Evolutionary conservation across 768 basidiomycete genomes (phyloP), one percentile per base, ranked within the genome.

Genomic region (Suillus subaureus): DNA sequence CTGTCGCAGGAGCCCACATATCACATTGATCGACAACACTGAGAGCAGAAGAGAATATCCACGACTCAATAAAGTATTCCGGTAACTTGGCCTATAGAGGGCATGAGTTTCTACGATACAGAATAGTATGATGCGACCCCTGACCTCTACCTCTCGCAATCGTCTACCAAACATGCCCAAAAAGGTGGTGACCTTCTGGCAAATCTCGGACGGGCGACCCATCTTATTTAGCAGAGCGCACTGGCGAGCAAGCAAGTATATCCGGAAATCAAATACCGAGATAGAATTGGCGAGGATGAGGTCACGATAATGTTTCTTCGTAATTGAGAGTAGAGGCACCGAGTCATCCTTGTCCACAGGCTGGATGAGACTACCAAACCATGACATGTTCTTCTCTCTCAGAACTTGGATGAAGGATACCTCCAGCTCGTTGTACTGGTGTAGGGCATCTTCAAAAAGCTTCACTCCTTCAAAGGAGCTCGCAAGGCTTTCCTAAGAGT

Each of bases 361-460:
- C 26, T 87, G 88, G 55, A 97, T 93, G 21, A 97, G 82, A 45
- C 89, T 86, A 26, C 93, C 93, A 72, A 97, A 97, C 95, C 95
- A 98, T 0, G 94, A 92, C 70, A 96, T 83, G 69, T 92, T 93
- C 79, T 87, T 88, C 73, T 95, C 94, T 73, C 84, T 85, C 63
- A 89, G 78, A 52, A 89, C 86, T 61, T 87, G 86, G 72, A 86
- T 83, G 77, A 99, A 98, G 8, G 90, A 84, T 0, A 85, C 83
- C 74, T 99, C 97, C 4, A 99, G 86, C 78, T 99, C 96, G 64
- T 94, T 90, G 69, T 98, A 98, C 67, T 93, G 91, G 26, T 87
- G 78, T 9, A 96, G 78, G 0, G 97, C 94, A 72, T 99, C 97
- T 71, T 99, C 96, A 63, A 88, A 84, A 8, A 99, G 83, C 68